These are phyloP conservation scores for Sesbania bispinosa DNA, from an alignment of 306 rosid species.

Conservation along the genomic window DNA sequence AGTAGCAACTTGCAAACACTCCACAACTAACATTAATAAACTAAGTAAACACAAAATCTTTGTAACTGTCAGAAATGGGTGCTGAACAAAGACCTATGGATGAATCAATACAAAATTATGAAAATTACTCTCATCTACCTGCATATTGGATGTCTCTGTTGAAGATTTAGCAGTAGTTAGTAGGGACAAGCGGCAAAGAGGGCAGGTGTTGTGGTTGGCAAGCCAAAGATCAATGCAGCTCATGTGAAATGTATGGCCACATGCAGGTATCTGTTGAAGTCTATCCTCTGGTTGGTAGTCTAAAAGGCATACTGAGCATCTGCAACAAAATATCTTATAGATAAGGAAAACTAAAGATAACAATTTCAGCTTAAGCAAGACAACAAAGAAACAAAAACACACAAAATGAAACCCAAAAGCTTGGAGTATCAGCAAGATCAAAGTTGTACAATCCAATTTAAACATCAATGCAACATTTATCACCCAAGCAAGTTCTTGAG, in stretches of 20 bases:
- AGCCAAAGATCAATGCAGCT: slow-evolving; percentile 94
- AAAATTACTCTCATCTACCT: slow-evolving; percentile 26
- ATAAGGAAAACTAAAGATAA: slow-evolving; percentile 18
- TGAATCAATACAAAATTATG: slow-evolving; percentile 4
- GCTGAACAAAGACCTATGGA: not conserved
- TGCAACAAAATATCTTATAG: slow-evolving; percentile 22
- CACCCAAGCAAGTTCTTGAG: not conserved
- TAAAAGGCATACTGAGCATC: slow-evolving; percentile 86
- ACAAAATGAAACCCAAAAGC: not conserved
- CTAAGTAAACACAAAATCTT: not conserved
- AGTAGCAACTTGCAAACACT: slow-evolving; percentile 16
- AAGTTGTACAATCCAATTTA: not conserved
- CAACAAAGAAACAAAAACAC: not conserved
- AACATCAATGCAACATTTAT: not conserved
- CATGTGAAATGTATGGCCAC: slow-evolving; percentile 83
- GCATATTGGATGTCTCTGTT: slow-evolving; percentile 29
- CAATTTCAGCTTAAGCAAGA: not conserved
- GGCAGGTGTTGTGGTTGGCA: slow-evolving; percentile 73
- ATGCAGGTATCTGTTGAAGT: slow-evolving; percentile 85
- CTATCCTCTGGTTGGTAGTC: slow-evolving; percentile 79
- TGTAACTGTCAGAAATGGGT: not conserved
- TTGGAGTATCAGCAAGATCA: not conserved
- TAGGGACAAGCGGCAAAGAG: slow-evolving; percentile 87
- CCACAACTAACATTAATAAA: not conserved
- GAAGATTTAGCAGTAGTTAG: slow-evolving; percentile 48